Base-by-base conservation (phyloP, 2,329 filamentous ascomycete species). In the Penicillium sp. region DNA sequence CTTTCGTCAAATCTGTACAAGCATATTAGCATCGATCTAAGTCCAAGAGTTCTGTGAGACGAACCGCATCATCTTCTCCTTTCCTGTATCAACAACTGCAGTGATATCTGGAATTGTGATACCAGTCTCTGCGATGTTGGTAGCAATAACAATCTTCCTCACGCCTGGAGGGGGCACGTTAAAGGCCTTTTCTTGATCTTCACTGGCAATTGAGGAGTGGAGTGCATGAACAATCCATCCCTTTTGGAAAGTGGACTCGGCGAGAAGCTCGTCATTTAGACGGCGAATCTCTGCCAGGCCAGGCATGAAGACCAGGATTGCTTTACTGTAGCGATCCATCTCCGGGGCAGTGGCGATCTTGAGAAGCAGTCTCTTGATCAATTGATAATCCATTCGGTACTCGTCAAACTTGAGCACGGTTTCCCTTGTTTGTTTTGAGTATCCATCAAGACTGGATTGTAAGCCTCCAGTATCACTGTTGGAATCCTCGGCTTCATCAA, bases 51-150 rank as follows among this genome's bases (percentile, higher is more conserved):
- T 19, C 39, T 52, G 14, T 7, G 53, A 27, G 22, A 55, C 55
- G 27, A 61, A 76, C 69, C 75, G 83, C 93, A 97, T 97, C 74
- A 96, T 93, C 63, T 96, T 92, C 75, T 98, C 93, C 74, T 96
- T 98, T 55, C 95, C 95, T 0, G 92, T 93, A 73, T 99, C 95
- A 57, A 99, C 90, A 46, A 99, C 95, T 66, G 93, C 96, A 0
- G 95, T 98, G 29, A 99, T 91, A 71, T 99, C 95, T 1, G 95
- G 95, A 63, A 99, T 99, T 0, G 95, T 99, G 70, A 99, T 96
- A 79, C 95, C 95, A 0, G 95, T 99, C 74, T 99, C 95, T 5
- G 95, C 95, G 72, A 99, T 99, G 70, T 99, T 99, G 14, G 95
- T 99, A 1, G 95, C 93, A 53, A 99, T 83, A 2, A 99, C 93